A percentile compares a stretch with the other conserved stretches of the same genome.
Conservation (phyloP, 2,329 filamentous ascomycete species). For the Paecilomyces fulvus region DNA sequence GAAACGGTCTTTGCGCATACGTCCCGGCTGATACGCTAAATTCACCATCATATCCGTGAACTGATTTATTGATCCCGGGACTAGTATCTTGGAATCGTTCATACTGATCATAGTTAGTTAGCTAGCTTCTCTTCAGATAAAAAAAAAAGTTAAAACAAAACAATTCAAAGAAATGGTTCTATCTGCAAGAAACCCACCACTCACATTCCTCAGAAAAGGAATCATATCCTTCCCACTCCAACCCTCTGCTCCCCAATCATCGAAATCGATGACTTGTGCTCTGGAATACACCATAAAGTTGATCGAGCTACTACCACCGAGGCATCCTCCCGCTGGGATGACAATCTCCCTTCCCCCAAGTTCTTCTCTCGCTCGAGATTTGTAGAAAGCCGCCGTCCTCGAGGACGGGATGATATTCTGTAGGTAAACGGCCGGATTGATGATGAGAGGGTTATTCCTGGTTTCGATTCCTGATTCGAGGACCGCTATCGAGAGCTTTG, state of each 20-base stretch:
- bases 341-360: constrained; percentile 20
- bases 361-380: constrained; percentile 36
- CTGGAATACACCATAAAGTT: constrained; percentile 50
- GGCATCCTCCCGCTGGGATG: constrained; percentile 39
- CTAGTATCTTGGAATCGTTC: constrained; percentile 10
- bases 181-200: not conserved
- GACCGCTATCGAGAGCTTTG: constrained; percentile 42
- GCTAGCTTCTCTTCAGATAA: not conserved
- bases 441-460: constrained; percentile 42
- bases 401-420: constrained; percentile 41
- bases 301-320: constrained; percentile 56
- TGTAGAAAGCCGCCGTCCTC: constrained; percentile 46
- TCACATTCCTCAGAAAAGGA: constrained; percentile 44
- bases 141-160: too few species aligned
- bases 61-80: constrained; percentile 5
- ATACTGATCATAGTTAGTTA: constrained; percentile 3
- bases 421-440: constrained; percentile 45
- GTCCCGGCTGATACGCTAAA: constrained; percentile 10
- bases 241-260: constrained; percentile 46
- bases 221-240: constrained; percentile 46
- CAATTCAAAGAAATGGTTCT: not conserved
- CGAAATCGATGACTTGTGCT: constrained; percentile 26
- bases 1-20: constrained; percentile 7
- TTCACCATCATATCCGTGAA: constrained; percentile 11
- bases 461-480: constrained; percentile 49